Conservation (phyloP, 768 basidiomycete species). For the Collybia sordida region DNA sequence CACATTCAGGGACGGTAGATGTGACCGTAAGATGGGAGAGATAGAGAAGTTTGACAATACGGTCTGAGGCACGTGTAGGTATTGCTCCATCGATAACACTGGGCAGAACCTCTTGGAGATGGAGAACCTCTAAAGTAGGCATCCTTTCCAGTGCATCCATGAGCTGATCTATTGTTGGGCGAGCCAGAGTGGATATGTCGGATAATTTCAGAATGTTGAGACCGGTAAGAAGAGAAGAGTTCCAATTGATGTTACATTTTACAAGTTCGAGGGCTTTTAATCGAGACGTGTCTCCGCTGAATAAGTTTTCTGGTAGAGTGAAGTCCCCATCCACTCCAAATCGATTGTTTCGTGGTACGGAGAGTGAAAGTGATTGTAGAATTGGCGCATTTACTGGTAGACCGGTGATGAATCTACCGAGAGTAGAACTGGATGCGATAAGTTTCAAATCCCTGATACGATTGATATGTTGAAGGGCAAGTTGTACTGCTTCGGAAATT, state of each 20-base stretch:
- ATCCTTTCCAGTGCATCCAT: slow-evolving; percentile 30
- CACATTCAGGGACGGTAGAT: slow-evolving; percentile 21
- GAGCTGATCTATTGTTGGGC: slow-evolving; percentile 30
- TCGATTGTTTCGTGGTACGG: slow-evolving; percentile 15
- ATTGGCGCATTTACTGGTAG: slow-evolving; percentile 26
- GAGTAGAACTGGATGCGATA: slow-evolving; percentile 17
- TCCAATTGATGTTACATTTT: slow-evolving; percentile 33
- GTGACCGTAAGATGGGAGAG: slow-evolving; percentile 20
- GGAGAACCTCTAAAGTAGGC: slow-evolving; percentile 30
- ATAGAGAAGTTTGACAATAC: slow-evolving; percentile 18
- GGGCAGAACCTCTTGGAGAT: slow-evolving; percentile 35
- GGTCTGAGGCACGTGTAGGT: slow-evolving; percentile 5
- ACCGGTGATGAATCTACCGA: slow-evolving; percentile 24
- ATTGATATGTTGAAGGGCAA: slow-evolving; percentile 27
- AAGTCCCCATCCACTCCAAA: slow-evolving; percentile 17
- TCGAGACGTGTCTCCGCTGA: slow-evolving; percentile 29
- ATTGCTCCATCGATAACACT: slow-evolving; percentile 13
- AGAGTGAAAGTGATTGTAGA: slow-evolving; percentile 28
- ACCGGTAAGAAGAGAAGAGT: slow-evolving; percentile 29
- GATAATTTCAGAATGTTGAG: slow-evolving; percentile 37
- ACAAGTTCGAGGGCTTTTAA: slow-evolving; percentile 35
- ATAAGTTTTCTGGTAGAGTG: slow-evolving; percentile 23
- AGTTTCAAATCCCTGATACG: slow-evolving; percentile 34
- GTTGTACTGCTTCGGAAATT: slow-evolving; percentile 25
- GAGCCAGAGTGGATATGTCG: slow-evolving; percentile 19